Base-by-base conservation (phyloP, 257 asterid species). In the Salvia splendens region DNA sequence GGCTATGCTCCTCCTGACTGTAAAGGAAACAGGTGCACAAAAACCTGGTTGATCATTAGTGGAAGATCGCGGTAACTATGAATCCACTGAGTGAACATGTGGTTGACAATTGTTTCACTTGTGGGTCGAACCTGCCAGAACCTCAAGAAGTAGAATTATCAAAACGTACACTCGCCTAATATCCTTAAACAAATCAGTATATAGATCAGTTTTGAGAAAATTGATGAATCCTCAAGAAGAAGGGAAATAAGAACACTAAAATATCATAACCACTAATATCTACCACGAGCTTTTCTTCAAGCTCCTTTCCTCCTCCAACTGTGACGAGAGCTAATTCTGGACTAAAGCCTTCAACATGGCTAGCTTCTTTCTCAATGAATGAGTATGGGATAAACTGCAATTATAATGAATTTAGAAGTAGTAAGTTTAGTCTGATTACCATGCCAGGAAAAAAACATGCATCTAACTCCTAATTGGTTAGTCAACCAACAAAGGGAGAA, bases 261-360 rank as follows among this genome's bases (percentile, higher is more conserved):
- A 75, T 38, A 36, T 12, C 12, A 71, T 49, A 43, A 60, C 24
- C 50, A 38, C 61, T 52, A n/a, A 67, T 68, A 69, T 67, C 75
- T 89, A 91, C 98, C 95, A 91, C 99, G 75, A 94, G 99, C 81
- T 92, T 94, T 81, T 94, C 99, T 83, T 94, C 99, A 65, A 94
- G 96, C 82, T 91, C 98, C 84, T 89, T 94, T 70, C 98, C 99
- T 73, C 98, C 99, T 65, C 99, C 99, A 79, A 91, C 75, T 10
- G 98, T 94, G 74, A 94, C 98, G 54, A 91, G 81, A 51, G 99
- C 99, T 77, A 94, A 79, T 68, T 94, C 98, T 33, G 98, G 98
- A 78, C 98, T 91, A 83, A 94, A 94, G 45, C 99, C 99, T 80
- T 91, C 96, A 45, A 94, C 96, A 64, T 91, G 99, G 81, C 92